phyloP scores from a whole-genome alignment of 2,329 filamentous ascomycete species.

The Diaporthe sp. region DNA sequence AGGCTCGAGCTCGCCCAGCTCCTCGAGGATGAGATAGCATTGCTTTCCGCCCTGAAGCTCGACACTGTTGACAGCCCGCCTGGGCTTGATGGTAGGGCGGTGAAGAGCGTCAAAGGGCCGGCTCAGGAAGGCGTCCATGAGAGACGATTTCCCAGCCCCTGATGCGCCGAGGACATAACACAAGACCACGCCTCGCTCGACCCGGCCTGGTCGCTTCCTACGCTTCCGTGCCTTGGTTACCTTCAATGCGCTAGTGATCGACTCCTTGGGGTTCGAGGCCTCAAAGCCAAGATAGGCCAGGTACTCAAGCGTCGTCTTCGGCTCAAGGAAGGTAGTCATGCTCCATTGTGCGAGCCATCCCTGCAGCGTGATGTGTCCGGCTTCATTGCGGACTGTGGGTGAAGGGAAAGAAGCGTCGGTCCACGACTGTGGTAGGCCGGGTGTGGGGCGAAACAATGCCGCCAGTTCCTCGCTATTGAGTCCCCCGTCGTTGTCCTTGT shows the following conservation, averaged over 20 bases:
- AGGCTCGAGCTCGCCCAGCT: slow-evolving; percentile 94
- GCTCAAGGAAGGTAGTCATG: slow-evolving; percentile 98
- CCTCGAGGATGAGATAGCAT: slow-evolving; percentile 95
- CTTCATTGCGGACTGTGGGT: slow-evolving; percentile 94
- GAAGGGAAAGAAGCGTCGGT: slow-evolving; percentile 90
- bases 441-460: slow-evolving; percentile 92
- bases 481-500: slow-evolving; percentile 97
- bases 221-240: slow-evolving; percentile 93
- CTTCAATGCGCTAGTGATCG: slow-evolving; percentile 87
- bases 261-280: slow-evolving; percentile 79
- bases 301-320: slow-evolving; percentile 95
- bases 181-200: slow-evolving; percentile 94
- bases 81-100: slow-evolving; percentile 94
- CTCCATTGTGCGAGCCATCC: slow-evolving; percentile 99
- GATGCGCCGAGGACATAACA: slow-evolving; percentile 92
- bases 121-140: slow-evolving; percentile 92
- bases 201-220: slow-evolving; percentile 83
- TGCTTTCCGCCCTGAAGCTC: slow-evolving; percentile 96
- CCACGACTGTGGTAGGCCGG: slow-evolving; percentile 90
- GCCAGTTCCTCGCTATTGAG: slow-evolving; percentile 88
- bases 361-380: slow-evolving; percentile 93
- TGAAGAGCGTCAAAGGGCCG: slow-evolving; percentile 88
- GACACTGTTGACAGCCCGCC: slow-evolving; percentile 94
- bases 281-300: slow-evolving; percentile 97
- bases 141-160: slow-evolving; percentile 89